These are phyloP conservation scores for Andrographis paniculata DNA, from an alignment of 305 asterid genomes.

Conservation along the genomic window DNA sequence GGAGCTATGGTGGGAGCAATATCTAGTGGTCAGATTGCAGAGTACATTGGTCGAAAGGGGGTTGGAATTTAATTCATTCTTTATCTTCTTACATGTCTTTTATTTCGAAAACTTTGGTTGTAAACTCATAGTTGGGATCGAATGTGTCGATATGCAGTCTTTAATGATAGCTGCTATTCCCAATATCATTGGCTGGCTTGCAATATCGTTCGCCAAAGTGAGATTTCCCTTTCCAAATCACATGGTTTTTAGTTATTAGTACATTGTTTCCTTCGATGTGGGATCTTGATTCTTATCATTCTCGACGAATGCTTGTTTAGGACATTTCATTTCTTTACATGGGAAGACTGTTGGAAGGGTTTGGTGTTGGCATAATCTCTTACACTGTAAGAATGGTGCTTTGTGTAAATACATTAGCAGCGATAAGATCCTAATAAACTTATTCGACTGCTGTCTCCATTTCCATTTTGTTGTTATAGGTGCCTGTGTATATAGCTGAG, in stretches of 20 bases:
- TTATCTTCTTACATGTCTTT: constrained; percentile 4
- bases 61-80: constrained; percentile 24
- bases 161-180: constrained; percentile 81
- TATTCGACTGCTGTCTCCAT: constrained; percentile 1
- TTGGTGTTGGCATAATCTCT: constrained; percentile 96
- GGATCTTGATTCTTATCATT: constrained; percentile 3
- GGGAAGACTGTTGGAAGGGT: constrained; percentile 98
- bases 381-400: constrained; percentile 34
- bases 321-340: constrained; percentile 83
- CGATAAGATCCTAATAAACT: background rate
- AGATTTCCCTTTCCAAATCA: constrained; percentile 19
- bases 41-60: constrained; percentile 93
- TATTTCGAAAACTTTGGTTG: background rate
- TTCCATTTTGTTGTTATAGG: constrained; percentile 33
- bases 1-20: constrained; percentile 99
- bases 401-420: constrained; percentile 5
- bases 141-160: constrained; percentile 35
- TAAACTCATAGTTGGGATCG: constrained; percentile 6
- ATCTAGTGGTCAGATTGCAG: constrained; percentile 93
- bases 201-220: constrained; percentile 69
- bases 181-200: constrained; percentile 86
- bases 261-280: background rate
- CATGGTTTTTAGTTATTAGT: background rate
- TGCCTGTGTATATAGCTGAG: constrained; percentile 95
- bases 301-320: constrained; percentile 13